A percentile compares a stretch with the other conserved stretches of the same genome.
Conservation (phyloP, 768 basidiomycete species). For the Leccinum pellstonianum region DNA sequence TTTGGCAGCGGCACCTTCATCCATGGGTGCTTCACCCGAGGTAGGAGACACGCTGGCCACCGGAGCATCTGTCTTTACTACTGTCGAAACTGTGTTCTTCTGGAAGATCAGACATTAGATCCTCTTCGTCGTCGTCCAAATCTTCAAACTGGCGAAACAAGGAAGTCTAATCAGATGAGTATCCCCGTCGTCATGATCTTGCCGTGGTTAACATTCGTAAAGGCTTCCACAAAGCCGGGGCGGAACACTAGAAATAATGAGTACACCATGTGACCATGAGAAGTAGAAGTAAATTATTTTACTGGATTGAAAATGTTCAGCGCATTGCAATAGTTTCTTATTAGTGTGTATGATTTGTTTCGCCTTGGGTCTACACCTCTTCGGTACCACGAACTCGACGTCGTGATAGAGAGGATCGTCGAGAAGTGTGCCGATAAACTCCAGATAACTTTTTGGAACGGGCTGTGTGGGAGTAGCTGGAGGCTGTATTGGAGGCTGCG, state of each 20-base stretch:
- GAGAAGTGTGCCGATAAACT: conserved; percentile 69
- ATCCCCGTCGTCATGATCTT: conserved; percentile 38
- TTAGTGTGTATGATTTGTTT: conserved; percentile 62
- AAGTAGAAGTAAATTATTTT: conserved; percentile 10
- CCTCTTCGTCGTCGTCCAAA: conserved; percentile 54
- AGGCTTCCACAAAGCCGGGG: conserved; percentile 66
- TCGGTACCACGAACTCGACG: conserved; percentile 74
- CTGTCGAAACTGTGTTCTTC: conserved; percentile 35
- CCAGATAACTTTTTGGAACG: conserved; percentile 66
- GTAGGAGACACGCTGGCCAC: conserved; percentile 4
- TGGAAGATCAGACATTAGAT: conserved; percentile 34
- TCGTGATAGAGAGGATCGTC: conserved; percentile 86
- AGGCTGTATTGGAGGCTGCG: conserved; percentile 47
- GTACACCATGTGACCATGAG: not conserved
- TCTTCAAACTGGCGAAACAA: conserved; percentile 41
- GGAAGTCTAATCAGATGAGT: conserved; percentile 49
- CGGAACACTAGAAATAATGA: conserved; percentile 56
- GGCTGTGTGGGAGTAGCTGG: conserved; percentile 45
- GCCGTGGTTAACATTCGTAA: conserved; percentile 30
- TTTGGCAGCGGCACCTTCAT: conserved; percentile 6
- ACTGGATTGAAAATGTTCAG: conserved; percentile 82
- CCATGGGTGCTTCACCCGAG: not conserved
- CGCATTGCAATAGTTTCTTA: conserved; percentile 61
- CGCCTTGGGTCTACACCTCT: conserved; percentile 37
- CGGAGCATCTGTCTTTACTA: conserved; percentile 24